Conservation (phyloP, 1,139 yeast genomes). For the Hyphopichia fennica region DNA sequence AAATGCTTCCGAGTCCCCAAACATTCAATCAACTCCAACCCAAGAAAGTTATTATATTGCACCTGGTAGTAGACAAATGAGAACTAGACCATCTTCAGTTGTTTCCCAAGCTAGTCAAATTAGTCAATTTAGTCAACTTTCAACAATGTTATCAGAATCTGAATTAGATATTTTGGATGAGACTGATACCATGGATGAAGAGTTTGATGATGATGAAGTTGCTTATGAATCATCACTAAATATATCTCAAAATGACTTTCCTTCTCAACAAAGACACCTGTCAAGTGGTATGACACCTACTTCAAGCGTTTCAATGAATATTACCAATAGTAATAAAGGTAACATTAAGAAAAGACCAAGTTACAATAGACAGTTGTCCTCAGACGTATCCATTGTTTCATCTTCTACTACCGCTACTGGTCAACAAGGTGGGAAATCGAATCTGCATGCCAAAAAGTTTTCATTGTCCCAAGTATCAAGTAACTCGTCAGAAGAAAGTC, state of each 20-base stretch:
- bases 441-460: slow-evolving; percentile 21
- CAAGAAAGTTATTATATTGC: slow-evolving; percentile 4
- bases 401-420: slow-evolving; percentile 30
- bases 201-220: slow-evolving; percentile 36
- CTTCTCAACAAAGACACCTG: slow-evolving; percentile 3
- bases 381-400: slow-evolving; percentile 40
- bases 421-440: slow-evolving; percentile 3
- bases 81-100: slow-evolving; percentile 64
- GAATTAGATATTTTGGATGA: slow-evolving; percentile 44
- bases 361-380: slow-evolving; percentile 33
- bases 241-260: slow-evolving; percentile 18
- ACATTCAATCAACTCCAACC: slow-evolving; percentile 4
- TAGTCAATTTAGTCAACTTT: slow-evolving; percentile 57
- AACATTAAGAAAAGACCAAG: slow-evolving; percentile 28
- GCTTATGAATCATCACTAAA: slow-evolving; percentile 34
- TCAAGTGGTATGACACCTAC: slow-evolving; percentile 8
- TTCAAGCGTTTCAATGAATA: slow-evolving; percentile 3
- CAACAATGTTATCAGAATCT: slow-evolving; percentile 49
- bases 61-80: slow-evolving; percentile 7
- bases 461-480: slow-evolving; percentile 38
- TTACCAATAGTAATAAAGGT: slow-evolving; percentile 2
- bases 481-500: slow-evolving; percentile 41
- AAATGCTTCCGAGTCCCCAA: slow-evolving; percentile 5
- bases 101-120: slow-evolving; percentile 61
- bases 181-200: slow-evolving; percentile 49